A percentile compares a stretch with the other conserved stretches of the same genome.
Evolutionary conservation across 2,329 filamentous ascomycete species (phyloP).

Genomic region (Fusarium newnesense): DNA sequence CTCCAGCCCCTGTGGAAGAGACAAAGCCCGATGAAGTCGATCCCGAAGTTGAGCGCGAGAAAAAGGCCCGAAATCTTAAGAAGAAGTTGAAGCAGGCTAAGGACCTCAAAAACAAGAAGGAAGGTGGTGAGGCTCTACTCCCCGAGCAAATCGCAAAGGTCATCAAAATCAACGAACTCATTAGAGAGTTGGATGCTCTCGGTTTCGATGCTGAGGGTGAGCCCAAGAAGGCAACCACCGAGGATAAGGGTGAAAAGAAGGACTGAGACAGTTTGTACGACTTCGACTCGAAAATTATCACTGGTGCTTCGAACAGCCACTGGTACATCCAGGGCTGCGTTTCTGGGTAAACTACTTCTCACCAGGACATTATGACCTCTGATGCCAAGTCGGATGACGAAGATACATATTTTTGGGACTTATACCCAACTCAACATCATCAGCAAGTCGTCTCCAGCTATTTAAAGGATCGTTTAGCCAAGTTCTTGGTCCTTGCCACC

Average conservation of each 20-base stretch:
- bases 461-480: background rate
- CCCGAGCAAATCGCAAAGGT: constrained; percentile 98
- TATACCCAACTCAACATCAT: background rate
- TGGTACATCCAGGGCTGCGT: background rate
- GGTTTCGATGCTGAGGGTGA: constrained; percentile 86
- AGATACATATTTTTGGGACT: background rate
- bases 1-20: constrained; percentile 14
- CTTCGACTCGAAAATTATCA: background rate
- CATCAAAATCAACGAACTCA: constrained; percentile 94
- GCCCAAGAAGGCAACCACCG: constrained; percentile 47
- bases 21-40: constrained; percentile 62
- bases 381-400: background rate
- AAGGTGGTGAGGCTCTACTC: constrained; percentile 82
- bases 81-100: constrained; percentile 96
- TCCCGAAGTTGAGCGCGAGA: constrained; percentile 83
- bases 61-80: constrained; percentile 88
- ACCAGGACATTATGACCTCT: background rate
- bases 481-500: background rate
- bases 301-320: background rate
- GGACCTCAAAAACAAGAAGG: constrained; percentile 91
- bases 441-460: background rate
- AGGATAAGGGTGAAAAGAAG: constrained; percentile 32
- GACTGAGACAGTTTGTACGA: constrained; percentile 31
- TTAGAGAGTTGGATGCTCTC: constrained; percentile 85
- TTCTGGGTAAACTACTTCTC: background rate